A percentile compares a stretch with the other conserved stretches of the same genome.
phyloP scores from a whole-genome alignment of 306 rosid species.

The Prunus fruticosa region DNA sequence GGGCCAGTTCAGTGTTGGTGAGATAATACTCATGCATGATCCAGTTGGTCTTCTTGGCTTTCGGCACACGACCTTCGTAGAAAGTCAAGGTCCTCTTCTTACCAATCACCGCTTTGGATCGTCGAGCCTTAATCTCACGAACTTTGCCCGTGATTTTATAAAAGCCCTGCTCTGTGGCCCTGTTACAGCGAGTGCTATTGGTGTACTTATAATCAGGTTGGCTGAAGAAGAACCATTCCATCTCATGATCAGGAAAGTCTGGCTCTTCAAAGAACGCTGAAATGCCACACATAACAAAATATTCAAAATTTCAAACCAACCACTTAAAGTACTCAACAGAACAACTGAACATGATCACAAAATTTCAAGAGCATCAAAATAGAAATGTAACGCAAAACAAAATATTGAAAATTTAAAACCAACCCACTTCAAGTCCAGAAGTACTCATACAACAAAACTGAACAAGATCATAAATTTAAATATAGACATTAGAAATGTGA shows the following conservation, averaged over 20 bases:
- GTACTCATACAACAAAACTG: neutral
- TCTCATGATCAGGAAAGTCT: slow-evolving; percentile 14
- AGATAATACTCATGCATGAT: slow-evolving; percentile 54
- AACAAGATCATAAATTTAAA: too few species aligned
- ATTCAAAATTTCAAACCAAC: too few species aligned
- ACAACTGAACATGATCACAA: too few species aligned
- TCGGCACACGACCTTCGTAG: slow-evolving; percentile 27
- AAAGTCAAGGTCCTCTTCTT: slow-evolving; percentile 54
- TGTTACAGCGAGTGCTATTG: slow-evolving; percentile 30
- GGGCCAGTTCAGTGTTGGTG: neutral
- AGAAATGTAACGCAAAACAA: neutral
- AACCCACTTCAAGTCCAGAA: too few species aligned
- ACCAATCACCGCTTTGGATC: slow-evolving; percentile 41
- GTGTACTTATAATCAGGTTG: slow-evolving; percentile 30
- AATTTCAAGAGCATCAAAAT: slow-evolving; percentile 11
- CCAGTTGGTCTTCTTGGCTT: slow-evolving; percentile 32
- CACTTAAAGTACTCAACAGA: neutral
- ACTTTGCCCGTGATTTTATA: slow-evolving; percentile 69
- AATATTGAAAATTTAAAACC: too few species aligned
- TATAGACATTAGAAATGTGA: too few species aligned
- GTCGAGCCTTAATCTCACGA: slow-evolving; percentile 25
- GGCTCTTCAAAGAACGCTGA: slow-evolving; percentile 15
- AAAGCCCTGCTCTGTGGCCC: slow-evolving; percentile 49
- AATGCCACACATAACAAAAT: neutral
- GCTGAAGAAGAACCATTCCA: slow-evolving; percentile 59